A percentile compares a stretch with the other conserved stretches of the same genome.
Conservation (phyloP, 202 grass and related monocot species). For the Panicum hallii region DNA sequence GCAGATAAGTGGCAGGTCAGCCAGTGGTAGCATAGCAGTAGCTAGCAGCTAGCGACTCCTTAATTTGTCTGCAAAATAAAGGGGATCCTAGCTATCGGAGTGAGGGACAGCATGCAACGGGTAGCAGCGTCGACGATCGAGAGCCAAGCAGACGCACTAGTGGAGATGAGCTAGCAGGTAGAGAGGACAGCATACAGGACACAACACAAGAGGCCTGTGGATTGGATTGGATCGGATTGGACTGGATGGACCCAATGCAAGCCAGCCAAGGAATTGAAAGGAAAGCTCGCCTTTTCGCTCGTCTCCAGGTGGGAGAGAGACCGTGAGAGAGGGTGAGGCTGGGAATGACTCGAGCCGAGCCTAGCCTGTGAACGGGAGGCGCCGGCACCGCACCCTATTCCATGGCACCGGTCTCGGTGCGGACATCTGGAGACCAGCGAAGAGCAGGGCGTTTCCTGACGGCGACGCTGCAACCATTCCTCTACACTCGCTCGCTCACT, state of each 20-base stretch:
- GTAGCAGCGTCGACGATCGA: not conserved
- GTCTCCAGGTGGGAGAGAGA: too few relatives aligned
- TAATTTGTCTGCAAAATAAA: not conserved
- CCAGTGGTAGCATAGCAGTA: conserved; percentile 13
- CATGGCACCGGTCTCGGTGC: not conserved
- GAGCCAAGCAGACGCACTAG: conserved; percentile 2
- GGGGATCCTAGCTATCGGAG: not conserved
- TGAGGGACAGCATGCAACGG: conserved; percentile 32
- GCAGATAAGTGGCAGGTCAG: conserved; percentile 32
- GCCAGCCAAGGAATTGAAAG: too few relatives aligned
- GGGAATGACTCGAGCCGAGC: not conserved
- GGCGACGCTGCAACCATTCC: conserved; percentile 39
- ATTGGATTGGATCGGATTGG: not conserved
- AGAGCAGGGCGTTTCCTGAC: not conserved
- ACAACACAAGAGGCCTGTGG: not conserved
- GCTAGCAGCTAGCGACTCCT: conserved; percentile 19
- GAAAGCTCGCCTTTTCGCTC: too few relatives aligned
- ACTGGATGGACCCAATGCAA: too few relatives aligned
- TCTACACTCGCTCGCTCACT: not conserved
- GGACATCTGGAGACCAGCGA: too few relatives aligned
- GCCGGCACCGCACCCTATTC: not conserved
- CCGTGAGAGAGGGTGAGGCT: not conserved
- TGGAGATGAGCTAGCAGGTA: too few relatives aligned
- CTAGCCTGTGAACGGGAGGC: conserved; percentile 22
- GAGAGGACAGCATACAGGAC: too few relatives aligned